Conservation (phyloP, 305 asterid genomes). For the Caryopteris hybrid region DNA sequence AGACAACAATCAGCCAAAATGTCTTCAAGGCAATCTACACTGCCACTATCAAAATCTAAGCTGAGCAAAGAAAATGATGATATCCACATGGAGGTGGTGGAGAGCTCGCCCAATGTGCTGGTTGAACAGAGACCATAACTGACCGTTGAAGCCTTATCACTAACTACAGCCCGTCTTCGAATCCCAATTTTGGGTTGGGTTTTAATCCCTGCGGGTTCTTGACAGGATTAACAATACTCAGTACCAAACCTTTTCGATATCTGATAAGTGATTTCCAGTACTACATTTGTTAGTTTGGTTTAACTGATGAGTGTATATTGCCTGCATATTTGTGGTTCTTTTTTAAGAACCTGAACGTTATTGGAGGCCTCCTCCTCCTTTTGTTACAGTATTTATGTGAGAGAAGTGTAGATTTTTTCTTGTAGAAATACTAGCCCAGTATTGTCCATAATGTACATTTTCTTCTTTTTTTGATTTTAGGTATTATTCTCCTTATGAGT, state of each 20-base stretch:
- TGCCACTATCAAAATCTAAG: slow-evolving; percentile 72
- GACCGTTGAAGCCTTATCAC: slow-evolving; percentile 1
- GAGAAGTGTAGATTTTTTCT: background rate
- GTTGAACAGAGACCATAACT: slow-evolving; percentile 17
- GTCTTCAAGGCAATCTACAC: slow-evolving; percentile 42
- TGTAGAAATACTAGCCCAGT: background rate
- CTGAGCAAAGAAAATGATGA: slow-evolving; percentile 70
- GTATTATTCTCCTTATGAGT: too few relatives aligned
- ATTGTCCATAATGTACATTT: background rate
- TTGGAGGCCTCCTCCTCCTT: background rate
- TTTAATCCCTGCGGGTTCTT: background rate
- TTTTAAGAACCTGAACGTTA: background rate
- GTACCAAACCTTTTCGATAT: background rate
- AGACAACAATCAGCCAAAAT: slow-evolving; percentile 46
- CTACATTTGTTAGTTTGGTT: slow-evolving; percentile 13
- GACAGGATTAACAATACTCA: slow-evolving; percentile 10
- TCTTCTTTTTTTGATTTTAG: background rate
- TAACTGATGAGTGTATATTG: slow-evolving; percentile 12
- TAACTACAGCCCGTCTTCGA: background rate
- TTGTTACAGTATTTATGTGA: background rate
- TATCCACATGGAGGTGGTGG: slow-evolving; percentile 36
- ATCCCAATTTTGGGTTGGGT: slow-evolving; percentile 1
- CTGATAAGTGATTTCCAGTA: background rate
- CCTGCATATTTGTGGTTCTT: slow-evolving; percentile 18
- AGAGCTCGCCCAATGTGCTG: slow-evolving; percentile 46